Conservation (phyloP, 1,284 basidiomycete genomes). For the Cryptococcus hybrid region DNA sequence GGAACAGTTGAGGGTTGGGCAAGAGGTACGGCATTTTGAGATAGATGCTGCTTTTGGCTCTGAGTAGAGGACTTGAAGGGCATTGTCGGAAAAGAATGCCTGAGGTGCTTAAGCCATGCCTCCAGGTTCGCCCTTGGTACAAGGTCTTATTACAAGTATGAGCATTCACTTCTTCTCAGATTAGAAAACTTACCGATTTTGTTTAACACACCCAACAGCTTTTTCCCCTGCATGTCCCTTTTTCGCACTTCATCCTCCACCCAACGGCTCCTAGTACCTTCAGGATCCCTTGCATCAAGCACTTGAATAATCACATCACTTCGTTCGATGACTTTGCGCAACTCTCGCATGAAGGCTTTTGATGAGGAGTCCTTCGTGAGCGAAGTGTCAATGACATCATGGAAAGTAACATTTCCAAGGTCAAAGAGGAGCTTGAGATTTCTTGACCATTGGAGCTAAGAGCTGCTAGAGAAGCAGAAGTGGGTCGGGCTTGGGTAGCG, state of each 20-base stretch:
- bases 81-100: conserved; percentile 87
- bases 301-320: conserved; percentile 80
- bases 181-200: conserved; percentile 85
- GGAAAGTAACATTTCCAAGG: conserved; percentile 42
- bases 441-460: conserved; percentile 57
- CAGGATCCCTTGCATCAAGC: conserved; percentile 89
- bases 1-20: conserved; percentile 32
- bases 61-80: conserved; percentile 89
- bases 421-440: conserved; percentile 36
- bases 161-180: conserved; percentile 9
- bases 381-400: conserved; percentile 57
- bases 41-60: conserved; percentile 73
- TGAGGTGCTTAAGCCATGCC: conserved; percentile 83
- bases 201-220: conserved; percentile 83
- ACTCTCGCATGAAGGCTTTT: conserved; percentile 66
- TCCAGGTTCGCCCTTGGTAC: conserved; percentile 86
- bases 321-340: conserved; percentile 91
- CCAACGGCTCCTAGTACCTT: conserved; percentile 78
- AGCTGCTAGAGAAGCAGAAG: too few relatives aligned
- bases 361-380: conserved; percentile 54
- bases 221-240: conserved; percentile 80
- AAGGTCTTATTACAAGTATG: conserved; percentile 62
- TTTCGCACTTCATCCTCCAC: conserved; percentile 88
- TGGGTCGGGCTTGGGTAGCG: too few relatives aligned
- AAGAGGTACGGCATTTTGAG: conserved; percentile 46